These are phyloP conservation scores for Maudiozyma saulgeensis DNA, from an alignment of 805 yeast genomes.

Conservation along the genomic window DNA sequence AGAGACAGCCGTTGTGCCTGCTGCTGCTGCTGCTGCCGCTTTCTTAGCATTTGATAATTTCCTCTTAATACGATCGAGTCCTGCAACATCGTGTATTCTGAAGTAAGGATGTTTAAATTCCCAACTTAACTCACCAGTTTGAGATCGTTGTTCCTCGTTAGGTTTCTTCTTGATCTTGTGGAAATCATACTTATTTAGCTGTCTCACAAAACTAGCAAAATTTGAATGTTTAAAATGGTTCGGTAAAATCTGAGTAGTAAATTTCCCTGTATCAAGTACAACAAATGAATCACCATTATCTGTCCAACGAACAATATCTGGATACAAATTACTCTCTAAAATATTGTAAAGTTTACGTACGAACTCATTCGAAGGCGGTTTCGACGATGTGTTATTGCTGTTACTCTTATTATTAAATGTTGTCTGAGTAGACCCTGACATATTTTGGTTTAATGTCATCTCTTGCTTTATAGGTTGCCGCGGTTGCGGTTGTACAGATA, in stretches of 20 bases:
- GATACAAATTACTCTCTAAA: conserved; percentile 74
- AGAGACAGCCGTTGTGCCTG: neutral
- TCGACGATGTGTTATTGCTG: neutral
- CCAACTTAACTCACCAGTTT: conserved; percentile 79
- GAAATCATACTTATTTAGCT: conserved; percentile 91
- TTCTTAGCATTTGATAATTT: conserved; percentile 59
- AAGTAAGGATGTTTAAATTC: conserved; percentile 92
- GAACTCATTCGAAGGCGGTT: conserved; percentile 54
- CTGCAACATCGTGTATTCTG: conserved; percentile 61
- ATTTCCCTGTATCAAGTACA: conserved; percentile 81
- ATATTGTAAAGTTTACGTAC: conserved; percentile 73
- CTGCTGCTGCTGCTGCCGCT: neutral
- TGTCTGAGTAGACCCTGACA: neutral
- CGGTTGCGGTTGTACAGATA: neutral
- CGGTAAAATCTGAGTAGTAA: conserved; percentile 81
- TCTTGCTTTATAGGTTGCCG: neutral
- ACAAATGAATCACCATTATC: conserved; percentile 77
- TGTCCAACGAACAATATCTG: conserved; percentile 78
- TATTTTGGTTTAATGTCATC: neutral
- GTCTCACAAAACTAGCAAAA: conserved; percentile 91
- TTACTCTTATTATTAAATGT: neutral
- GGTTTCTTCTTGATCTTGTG: conserved; percentile 79
- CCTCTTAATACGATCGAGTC: conserved; percentile 78
- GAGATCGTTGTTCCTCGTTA: conserved; percentile 45
- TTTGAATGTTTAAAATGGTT: conserved; percentile 90